Evolutionary conservation across 495 filamentous ascomycete genomes (phyloP), one percentile per base, ranked within the genome.

Genomic region (Xylaria curta): DNA sequence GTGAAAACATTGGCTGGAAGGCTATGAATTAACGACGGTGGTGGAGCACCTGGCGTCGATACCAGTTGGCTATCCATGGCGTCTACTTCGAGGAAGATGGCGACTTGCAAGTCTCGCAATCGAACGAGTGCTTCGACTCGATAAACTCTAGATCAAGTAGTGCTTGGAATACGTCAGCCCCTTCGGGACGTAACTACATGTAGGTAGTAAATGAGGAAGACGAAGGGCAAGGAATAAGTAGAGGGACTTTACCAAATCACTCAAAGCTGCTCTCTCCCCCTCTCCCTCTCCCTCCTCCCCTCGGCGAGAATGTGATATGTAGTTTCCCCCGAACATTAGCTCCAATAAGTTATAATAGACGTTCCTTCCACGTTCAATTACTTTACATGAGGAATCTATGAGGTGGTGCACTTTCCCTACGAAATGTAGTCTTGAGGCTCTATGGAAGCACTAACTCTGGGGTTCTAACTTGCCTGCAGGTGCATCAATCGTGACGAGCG

Each of bases 331-430:
- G n/a, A n/a, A 3, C 3, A 2, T 9, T 38, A n/a, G 31, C 21
- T 40, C 12, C n/a, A n/a, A n/a, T n/a, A n/a, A 21, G 17, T 19
- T 38, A 60, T 28, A 1, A 44, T 17, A 44, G 38, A 15, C 19
- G 60, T 63, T 44, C 60, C 38, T 63, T 63, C 60, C 33, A 60
- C 33, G 17, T n/a, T 38, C 19, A 21, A 19, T 40, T 21, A 21
- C 17, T 10, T 21, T 38, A 26, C 15, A 26, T 6, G 21, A 60
- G 17, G 7, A 21, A n/a, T 19, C 33, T 36, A 38, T 19, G 40
- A 60, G 56, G 36, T n/a, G 26, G 26, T 9, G 54, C 26, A 15
- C 54, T 26, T 56, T 1, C 54, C 54, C 31, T 33, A 33, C 26
- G n/a, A 7, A 15, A 58, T 58, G 17, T 13, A 24, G 51, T 15